phyloP scores from a whole-genome alignment of 495 filamentous ascomycete species.

The Neurospora sp. region DNA sequence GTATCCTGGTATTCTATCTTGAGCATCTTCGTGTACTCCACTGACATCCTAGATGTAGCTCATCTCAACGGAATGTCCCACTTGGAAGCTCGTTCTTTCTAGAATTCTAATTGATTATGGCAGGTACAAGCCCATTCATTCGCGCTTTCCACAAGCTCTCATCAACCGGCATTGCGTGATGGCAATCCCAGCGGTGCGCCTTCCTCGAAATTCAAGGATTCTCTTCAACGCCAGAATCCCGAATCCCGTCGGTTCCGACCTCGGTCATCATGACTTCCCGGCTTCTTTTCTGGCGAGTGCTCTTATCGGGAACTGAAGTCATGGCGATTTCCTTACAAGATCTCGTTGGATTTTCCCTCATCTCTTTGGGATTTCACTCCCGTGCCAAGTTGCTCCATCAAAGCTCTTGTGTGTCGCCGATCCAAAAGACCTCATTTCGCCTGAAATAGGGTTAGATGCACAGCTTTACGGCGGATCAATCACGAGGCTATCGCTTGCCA shows the following conservation, averaged over 20 bases:
- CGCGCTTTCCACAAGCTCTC: neutral
- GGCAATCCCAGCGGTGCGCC: neutral
- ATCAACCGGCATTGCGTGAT: neutral
- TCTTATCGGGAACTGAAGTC: neutral
- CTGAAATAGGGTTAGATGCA: slow-evolving; percentile 14
- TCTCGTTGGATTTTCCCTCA: neutral
- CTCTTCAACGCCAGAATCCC: neutral
- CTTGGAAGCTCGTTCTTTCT: neutral
- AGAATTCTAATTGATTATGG: neutral
- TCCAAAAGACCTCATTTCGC: slow-evolving; percentile 5
- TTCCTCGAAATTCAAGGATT: neutral
- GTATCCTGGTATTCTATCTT: neutral
- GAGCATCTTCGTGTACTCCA: neutral
- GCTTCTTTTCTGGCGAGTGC: neutral
- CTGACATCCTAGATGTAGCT: neutral
- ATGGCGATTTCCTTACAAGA: neutral
- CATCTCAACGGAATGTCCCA: neutral
- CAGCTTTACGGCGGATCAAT: slow-evolving; percentile 10
- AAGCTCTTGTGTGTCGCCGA: slow-evolving; percentile 2
- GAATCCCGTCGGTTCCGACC: neutral
- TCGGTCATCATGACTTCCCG: slow-evolving; percentile 1
- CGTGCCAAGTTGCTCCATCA: neutral
- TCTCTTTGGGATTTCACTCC: neutral
- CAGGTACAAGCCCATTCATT: neutral
- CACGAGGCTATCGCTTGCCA: neutral